These are phyloP conservation scores for Asterionellopsis glacialis DNA, from an alignment of 108 stramenopile genomes.

Conservation along the genomic window DNA sequence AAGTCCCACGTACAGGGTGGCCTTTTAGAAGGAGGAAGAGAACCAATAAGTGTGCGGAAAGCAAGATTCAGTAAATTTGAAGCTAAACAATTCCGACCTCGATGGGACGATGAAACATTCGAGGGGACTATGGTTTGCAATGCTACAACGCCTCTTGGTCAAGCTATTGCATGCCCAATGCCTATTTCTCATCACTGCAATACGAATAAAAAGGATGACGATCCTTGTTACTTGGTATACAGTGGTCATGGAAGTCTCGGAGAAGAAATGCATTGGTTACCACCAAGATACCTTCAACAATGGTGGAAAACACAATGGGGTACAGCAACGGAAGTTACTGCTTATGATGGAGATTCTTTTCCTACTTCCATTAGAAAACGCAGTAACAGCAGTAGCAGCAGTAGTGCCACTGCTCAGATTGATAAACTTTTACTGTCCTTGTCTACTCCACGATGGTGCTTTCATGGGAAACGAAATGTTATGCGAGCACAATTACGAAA, in stretches of 20 bases:
- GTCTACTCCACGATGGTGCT: too few species aligned
- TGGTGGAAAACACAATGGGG: conserved; percentile 19
- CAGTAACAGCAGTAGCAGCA: neutral
- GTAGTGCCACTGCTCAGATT: neutral
- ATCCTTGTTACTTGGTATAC: conserved; percentile 26
- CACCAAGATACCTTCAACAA: conserved; percentile 16
- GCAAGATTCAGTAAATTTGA: conserved; percentile 25
- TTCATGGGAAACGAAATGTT: neutral
- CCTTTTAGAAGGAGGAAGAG: too few species aligned
- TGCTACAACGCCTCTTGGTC: conserved; percentile 39
- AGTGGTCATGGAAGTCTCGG: conserved; percentile 31
- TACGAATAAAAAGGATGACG: neutral
- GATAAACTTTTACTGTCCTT: too few species aligned
- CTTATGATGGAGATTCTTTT: neutral
- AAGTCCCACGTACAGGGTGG: too few species aligned
- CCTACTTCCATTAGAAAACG: neutral
- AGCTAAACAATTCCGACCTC: conserved; percentile 7
- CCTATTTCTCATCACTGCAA: neutral
- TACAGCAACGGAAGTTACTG: neutral
- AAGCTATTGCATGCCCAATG: conserved; percentile 29
- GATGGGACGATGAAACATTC: conserved; percentile 3
- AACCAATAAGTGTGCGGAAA: neutral
- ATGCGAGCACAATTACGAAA: neutral
- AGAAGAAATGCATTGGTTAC: conserved; percentile 42
- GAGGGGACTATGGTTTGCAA: conserved; percentile 29